These are phyloP conservation scores for Heterococcus sp. DNA, from an alignment of 108 stramenopile species.

Conservation along the genomic window DNA sequence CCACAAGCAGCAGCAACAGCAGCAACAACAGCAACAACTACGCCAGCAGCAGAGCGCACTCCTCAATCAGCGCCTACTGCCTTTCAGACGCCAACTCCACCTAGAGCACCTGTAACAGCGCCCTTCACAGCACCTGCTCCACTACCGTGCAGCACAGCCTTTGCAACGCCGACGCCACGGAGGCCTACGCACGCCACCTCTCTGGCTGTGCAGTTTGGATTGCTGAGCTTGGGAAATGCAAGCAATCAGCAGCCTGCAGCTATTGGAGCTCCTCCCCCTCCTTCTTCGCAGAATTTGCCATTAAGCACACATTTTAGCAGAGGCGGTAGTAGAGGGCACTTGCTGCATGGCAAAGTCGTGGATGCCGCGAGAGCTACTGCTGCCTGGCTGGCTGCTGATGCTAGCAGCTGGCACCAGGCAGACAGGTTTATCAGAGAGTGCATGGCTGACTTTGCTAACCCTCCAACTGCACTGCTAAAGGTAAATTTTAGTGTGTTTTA, in stretches of 20 bases:
- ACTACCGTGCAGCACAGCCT: background rate
- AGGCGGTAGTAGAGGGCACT: background rate
- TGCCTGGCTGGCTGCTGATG: background rate
- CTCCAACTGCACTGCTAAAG: too few relatives aligned
- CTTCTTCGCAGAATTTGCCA: too few relatives aligned
- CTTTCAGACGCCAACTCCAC: background rate
- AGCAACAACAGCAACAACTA: background rate
- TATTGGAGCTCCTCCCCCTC: too few relatives aligned
- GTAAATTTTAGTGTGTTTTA: too few relatives aligned
- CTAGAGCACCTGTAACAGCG: background rate
- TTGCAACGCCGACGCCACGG: too few relatives aligned
- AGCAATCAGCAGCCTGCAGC: too few relatives aligned
- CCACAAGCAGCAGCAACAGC: too few relatives aligned
- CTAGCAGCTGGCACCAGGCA: background rate
- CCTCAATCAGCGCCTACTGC: too few relatives aligned
- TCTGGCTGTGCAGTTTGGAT: background rate
- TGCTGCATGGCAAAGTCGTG: too few relatives aligned
- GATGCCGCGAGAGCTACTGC: background rate
- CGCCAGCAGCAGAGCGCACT: background rate
- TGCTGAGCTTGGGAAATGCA: background rate
- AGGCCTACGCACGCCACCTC: too few relatives aligned
- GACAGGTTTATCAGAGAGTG: background rate
- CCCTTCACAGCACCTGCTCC: background rate
- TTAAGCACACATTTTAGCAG: background rate
- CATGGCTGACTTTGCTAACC: background rate